Evolutionary conservation across 2,329 filamentous ascomycete genomes (phyloP), one percentile per base, ranked within the genome.

Genomic region (Epichloe uncinata): DNA sequence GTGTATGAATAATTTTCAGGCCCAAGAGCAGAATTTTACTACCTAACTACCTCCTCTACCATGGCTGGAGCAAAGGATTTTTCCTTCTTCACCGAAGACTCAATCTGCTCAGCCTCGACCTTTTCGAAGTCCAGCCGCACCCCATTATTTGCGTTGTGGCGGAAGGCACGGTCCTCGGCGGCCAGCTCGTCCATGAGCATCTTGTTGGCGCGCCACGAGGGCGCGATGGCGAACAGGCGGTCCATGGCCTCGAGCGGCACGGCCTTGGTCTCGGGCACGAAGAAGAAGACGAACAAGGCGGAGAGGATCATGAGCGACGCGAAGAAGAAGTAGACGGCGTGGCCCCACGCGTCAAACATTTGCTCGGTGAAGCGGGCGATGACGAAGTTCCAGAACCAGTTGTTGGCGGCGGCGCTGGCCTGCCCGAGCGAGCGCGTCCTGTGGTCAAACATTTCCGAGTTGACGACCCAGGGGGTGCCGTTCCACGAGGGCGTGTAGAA

Each of bases 401-500:
- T 86, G 65, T 77, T 83, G 3, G 79, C 79, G 0, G 83, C 78
- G 0, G 85, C 85, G 37, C 75, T 83, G 9, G 85, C 84, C 60
- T 88, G 84, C 1, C 83, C 84, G 0, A 89, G 72, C 0, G 80
- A 78, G 48, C 68, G 61, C 1, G 60, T 66, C 65, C 82, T 83
- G 55, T 80, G 77, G 58, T 84, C 78, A 63, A 87, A 88, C 72
- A 89, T 87, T 64, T 89, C 84, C 0, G 74, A 74, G 69, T 86
- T 86, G 60, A 85, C 68, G 20, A 89, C 82, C 85, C 85, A 89
- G 0, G 84, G 84, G 0, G 81, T 85, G 2, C 82, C 82, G 60
- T 85, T 85, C 82, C 82, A 86, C 0, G 77, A 76, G 0, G 78
- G 82, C 0, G 81, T 85, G 67, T 88, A 89, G 63, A 82, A 81